Percentiles rank a stretch among this genome's conserved stretches.
These are phyloP conservation scores for Aspergillus arachidicola DNA, from an alignment of 2,329 filamentous ascomycete genomes.

Conservation along the genomic window DNA sequence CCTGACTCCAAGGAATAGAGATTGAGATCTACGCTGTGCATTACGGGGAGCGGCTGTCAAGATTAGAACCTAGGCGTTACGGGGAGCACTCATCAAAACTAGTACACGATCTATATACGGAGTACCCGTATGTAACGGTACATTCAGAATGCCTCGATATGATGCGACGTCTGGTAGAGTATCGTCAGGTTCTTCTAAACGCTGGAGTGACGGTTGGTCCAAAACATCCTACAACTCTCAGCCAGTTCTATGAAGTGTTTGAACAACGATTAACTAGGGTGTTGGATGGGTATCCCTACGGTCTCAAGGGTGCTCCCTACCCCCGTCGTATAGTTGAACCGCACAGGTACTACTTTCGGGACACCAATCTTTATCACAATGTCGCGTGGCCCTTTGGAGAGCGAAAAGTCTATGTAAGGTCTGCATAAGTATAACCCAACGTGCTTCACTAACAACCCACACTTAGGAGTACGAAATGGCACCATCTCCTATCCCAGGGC, in stretches of 20 bases:
- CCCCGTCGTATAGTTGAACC: neutral
- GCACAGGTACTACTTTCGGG: neutral
- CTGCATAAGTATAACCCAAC: neutral
- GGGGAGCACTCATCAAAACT: neutral
- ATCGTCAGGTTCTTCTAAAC: neutral
- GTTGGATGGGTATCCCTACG: too few species aligned
- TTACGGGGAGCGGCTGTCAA: neutral
- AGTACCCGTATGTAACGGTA: neutral
- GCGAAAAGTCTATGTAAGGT: neutral
- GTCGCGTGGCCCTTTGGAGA: neutral
- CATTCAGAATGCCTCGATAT: neutral
- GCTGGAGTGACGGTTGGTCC: neutral
- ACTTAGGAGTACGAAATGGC: neutral
- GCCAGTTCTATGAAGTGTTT: slow-evolving; percentile 2
- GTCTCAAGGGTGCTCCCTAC: too few species aligned
- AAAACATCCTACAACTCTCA: neutral
- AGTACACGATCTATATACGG: neutral
- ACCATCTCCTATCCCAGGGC: neutral
- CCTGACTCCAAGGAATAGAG: neutral
- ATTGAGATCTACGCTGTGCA: neutral
- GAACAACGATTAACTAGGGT: slow-evolving; percentile 1
- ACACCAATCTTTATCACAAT: neutral
- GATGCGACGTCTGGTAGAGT: neutral
- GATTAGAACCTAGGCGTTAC: neutral
- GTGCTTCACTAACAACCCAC: neutral